These are phyloP conservation scores for Porcisia hertigi DNA, from an alignment of 208 protist species.

Conservation along the genomic window DNA sequence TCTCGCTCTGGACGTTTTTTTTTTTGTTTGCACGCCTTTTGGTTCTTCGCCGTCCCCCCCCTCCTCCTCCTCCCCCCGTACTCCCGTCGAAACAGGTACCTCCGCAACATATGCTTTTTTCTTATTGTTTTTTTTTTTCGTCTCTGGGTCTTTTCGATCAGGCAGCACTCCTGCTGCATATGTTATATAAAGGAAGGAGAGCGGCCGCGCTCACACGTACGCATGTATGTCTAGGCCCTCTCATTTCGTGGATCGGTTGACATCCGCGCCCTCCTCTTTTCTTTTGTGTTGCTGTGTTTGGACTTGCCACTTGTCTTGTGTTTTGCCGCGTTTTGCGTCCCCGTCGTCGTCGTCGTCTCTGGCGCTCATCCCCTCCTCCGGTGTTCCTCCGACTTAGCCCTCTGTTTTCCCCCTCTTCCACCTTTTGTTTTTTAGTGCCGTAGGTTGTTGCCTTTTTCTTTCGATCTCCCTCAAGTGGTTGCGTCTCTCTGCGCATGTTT, in stretches of 20 bases:
- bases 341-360: neutral
- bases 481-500: constrained; percentile 9
- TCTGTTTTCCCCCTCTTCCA: constrained; percentile 5
- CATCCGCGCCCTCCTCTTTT: neutral
- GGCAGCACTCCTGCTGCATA: neutral
- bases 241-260: neutral
- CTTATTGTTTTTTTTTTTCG: neutral
- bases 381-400: neutral
- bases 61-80: neutral
- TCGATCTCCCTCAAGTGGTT: neutral
- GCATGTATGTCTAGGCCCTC: neutral
- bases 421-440: neutral
- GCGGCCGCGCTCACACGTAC: neutral
- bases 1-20: constrained; percentile 1
- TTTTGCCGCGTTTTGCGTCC: neutral
- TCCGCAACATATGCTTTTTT: neutral
- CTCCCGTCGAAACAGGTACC: neutral
- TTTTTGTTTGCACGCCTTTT: neutral
- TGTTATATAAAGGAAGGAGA: neutral
- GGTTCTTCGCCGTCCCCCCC: neutral
- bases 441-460: constrained; percentile 6
- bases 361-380: neutral
- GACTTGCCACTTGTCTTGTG: no score
- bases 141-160: neutral
- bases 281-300: neutral